These are phyloP conservation scores for Torulaspora pretoriensis DNA, from an alignment of 1,139 yeast genomes.

Conservation along the genomic window DNA sequence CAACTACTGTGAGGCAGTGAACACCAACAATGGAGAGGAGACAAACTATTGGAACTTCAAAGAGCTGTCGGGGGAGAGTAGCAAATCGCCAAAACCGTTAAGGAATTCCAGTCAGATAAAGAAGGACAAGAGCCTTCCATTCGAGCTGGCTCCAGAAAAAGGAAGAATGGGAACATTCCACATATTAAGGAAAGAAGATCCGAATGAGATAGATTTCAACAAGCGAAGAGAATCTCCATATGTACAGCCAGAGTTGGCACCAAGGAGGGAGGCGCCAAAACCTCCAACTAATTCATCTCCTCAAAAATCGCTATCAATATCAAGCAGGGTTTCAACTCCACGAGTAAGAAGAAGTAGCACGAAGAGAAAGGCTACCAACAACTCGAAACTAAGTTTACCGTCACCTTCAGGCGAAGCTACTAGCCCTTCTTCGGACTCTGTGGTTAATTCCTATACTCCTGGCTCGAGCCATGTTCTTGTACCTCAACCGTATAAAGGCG, in stretches of 20 bases:
- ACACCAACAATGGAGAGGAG: conserved; percentile 36
- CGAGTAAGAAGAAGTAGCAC: conserved; percentile 20
- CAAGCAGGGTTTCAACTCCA: conserved; percentile 18
- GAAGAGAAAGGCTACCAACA: conserved; percentile 14
- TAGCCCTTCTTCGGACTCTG: conserved; percentile 21
- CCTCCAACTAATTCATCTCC: conserved; percentile 50
- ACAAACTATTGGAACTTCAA: conserved; percentile 64
- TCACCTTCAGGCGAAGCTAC: conserved; percentile 11
- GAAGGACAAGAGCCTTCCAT: conserved; percentile 4
- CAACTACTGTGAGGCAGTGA: conserved; percentile 28
- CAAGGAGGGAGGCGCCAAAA: conserved; percentile 60
- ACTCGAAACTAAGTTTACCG: conserved; percentile 22
- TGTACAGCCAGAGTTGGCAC: conserved; percentile 47
- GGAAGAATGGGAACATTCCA: conserved; percentile 46
- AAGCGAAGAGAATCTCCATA: conserved; percentile 75
- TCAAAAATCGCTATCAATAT: conserved; percentile 19
- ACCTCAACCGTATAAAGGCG: conserved; percentile 43
- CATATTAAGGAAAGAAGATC: conserved; percentile 58
- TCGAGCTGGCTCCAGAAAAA: conserved; percentile 9
- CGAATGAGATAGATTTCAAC: conserved; percentile 74
- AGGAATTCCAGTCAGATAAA: conserved; percentile 15
- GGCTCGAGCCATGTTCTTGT: conserved; percentile 41
- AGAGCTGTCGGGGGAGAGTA: conserved; percentile 35
- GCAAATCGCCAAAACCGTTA: conserved; percentile 18
- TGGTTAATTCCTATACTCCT: conserved; percentile 39